Base-by-base conservation (phyloP, 2,329 filamentous ascomycete genomes). In the Colletotrichum orbiculare region DNA sequence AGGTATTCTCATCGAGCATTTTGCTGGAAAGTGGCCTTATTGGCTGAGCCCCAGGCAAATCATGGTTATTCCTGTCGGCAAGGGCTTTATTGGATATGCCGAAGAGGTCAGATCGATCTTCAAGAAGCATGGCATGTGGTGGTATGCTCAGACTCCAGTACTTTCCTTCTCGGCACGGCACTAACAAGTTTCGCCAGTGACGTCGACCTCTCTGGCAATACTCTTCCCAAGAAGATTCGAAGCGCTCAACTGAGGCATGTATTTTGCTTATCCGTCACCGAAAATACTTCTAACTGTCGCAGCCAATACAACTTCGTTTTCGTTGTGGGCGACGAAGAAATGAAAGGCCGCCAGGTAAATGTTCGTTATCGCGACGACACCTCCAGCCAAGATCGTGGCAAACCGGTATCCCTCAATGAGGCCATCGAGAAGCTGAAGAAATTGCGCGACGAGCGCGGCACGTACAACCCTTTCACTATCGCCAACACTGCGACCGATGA, bases 191-290 rank as follows among this genome's bases (percentile, higher is more conserved):
- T 6, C 11, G 13, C n/a, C 12, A 66, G 63, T 15, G 90, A 93
- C 75, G 83, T 90, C 64, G 90, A 92, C 74, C 82, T 91, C 55
- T 86, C 86, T 70, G 88, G 91, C 72, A 93, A 95, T 79, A 96
- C 92, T 7, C 88, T 96, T 80, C 90, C 93, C 77, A 95, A 96
- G 87, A 96, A 96, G 87, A 93, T 96, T 70, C 89, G 92, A 71
- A 94, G 87, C 60, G 92, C 89, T 12, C 92, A 96, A 79, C 78
- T 78, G 91, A 94, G 71, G 91, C 94, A 72, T 86, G 87, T 89
- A 78, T 77, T 35, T 17, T 4, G 25, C 25, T 15, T 8, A 13
- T 25, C 58, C 47, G 63, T 17, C 8, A 41, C 3, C 25, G 8
- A 53, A n/a, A 39, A 34, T 70, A 65, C 74, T 49, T 33, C 53